phyloP scores from a whole-genome alignment of 2,329 filamentous ascomycete species.

The Aspergillus spinulosporus region DNA sequence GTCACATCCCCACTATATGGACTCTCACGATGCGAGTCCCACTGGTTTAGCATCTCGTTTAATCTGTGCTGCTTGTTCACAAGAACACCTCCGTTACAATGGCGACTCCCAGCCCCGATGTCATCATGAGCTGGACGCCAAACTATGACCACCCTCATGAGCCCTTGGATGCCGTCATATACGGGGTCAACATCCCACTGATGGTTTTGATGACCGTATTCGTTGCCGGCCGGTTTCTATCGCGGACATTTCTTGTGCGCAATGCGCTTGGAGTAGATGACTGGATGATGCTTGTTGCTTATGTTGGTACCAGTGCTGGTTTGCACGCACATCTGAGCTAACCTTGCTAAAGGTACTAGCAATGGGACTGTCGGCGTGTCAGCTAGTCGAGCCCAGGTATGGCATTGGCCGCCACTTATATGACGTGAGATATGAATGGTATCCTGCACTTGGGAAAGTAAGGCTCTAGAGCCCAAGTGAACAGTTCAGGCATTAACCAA shows the following conservation, averaged over 20 bases:
- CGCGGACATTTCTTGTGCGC: slow-evolving; percentile 6
- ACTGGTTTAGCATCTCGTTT: not conserved
- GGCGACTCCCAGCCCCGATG: slow-evolving; percentile 1
- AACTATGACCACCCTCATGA: slow-evolving; percentile 9
- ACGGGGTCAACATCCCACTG: slow-evolving; percentile 5
- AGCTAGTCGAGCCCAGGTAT: not conserved
- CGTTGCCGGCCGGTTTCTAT: not conserved
- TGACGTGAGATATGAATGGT: slow-evolving; percentile 3
- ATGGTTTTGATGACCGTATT: slow-evolving; percentile 5
- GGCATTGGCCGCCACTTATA: slow-evolving; percentile 10
- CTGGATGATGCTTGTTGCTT: slow-evolving; percentile 11
- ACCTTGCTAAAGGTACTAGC: not conserved
- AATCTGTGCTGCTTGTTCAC: not conserved
- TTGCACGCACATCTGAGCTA: not conserved
- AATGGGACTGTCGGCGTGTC: slow-evolving; percentile 4
- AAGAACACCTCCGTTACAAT: not conserved
- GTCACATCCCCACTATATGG: no score
- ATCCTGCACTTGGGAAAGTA: not conserved
- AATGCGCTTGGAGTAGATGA: slow-evolving; percentile 10
- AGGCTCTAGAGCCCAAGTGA: not conserved
- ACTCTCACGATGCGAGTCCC: not conserved
- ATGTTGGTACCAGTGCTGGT: not conserved
- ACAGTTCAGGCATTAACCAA: not conserved
- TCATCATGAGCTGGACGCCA: slow-evolving; percentile 1
- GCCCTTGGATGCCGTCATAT: slow-evolving; percentile 3